phyloP scores from a whole-genome alignment of 805 yeast species.

The Yarrowia sp. region DNA sequence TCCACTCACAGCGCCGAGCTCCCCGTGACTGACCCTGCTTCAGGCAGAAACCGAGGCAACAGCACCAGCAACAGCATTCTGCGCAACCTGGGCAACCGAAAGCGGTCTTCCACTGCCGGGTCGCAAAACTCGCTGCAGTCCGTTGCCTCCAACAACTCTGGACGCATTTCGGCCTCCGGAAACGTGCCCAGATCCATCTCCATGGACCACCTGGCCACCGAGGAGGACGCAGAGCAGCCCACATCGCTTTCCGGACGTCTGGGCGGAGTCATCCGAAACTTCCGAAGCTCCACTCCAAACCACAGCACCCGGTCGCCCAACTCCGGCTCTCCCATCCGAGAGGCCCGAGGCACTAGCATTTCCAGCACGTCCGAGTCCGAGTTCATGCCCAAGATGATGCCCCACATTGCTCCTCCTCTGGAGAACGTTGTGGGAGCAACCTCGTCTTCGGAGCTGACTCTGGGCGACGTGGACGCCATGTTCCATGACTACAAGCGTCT shows the following conservation, averaged over 20 bases:
- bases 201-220: conserved; percentile 29
- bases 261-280: conserved; percentile 34
- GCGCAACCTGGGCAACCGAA: conserved; percentile 15
- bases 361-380: conserved; percentile 36
- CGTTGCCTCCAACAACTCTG: conserved; percentile 11
- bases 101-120: conserved; percentile 19
- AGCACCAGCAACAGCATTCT: conserved; percentile 31
- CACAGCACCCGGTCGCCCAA: conserved; percentile 22
- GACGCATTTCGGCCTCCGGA: conserved; percentile 6
- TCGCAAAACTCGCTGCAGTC: conserved; percentile 21
- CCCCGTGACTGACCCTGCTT: conserved; percentile 19
- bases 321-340: conserved; percentile 32
- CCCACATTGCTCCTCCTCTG: conserved; percentile 43
- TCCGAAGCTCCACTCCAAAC: conserved; percentile 32
- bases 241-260: conserved; percentile 15
- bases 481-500: conserved; percentile 52
- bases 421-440: conserved; percentile 43
- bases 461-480: conserved; percentile 50
- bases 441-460: conserved; percentile 47
- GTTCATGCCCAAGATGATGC: conserved; percentile 19
- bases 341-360: conserved; percentile 33
- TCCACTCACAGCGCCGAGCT: conserved; percentile 44
- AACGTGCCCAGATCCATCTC: conserved; percentile 38
- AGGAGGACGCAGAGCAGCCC: conserved; percentile 21
- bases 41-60: conserved; percentile 42